Evolutionary conservation across 2,329 filamentous ascomycete genomes (phyloP), one percentile per base, ranked within the genome.

Genomic region (Sclerotinia glacialis): DNA sequence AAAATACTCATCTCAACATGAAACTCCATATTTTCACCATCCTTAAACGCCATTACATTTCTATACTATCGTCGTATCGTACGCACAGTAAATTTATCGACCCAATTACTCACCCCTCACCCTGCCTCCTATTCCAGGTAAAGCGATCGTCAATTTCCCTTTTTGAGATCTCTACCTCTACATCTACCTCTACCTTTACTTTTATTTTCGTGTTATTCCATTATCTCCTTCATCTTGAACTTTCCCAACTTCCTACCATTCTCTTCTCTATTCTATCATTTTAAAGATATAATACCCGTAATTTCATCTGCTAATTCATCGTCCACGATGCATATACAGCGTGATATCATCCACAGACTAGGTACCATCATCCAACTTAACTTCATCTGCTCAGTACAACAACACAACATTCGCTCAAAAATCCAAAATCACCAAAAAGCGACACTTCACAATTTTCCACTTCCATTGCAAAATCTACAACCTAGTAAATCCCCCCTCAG

Each of bases 401-500:
- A n/a, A n/a, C 21, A 49, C 26, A 1, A 37, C 12, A 12, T 5
- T 18, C 16, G 6, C 53, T 42, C 12, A 18, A 18, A 40, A 37
- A 12, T 37, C 26, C 28, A n/a, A 14, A 40, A 6, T 18, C 11
- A 5, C 3, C 34, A 18, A 37, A 23, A 26, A 18, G 5, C n/a
- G 9, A 28, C 1, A 53, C 14, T 37, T n/a, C 34, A 54, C 14
- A 21, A 52, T 40, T n/a, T 44, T 26, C 1, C 9, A 11, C 8
- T 42, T 42, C 6, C 2, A n/a, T 40, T 34, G 16, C 11, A 8
- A 21, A 50, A 42, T 70, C 60, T 60, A 76, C 68, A 77, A 67
- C 59, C 70, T 75, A 5, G 74, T 93, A 76, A 99, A 97, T 0
- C 92, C 93, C 52, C 85, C 85, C 50, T 83, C 81, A 0, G 92